Evolutionary conservation across 768 basidiomycete genomes (phyloP), one percentile per base, ranked within the genome.

Genomic region (Kwoniella mangroviensis): DNA sequence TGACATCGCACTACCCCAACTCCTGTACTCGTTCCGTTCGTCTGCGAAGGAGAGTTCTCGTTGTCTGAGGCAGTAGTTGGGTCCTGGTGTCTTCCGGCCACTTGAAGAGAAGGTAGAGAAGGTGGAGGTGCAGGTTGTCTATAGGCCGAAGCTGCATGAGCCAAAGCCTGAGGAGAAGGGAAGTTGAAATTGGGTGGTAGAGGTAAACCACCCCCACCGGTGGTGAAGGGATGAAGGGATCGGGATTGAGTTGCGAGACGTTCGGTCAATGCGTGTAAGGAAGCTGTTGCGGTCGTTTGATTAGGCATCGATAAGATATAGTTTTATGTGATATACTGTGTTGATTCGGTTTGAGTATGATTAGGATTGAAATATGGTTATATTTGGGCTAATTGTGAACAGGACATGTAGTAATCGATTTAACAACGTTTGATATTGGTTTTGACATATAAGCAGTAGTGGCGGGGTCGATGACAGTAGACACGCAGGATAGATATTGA

Each of bases 111-210:
- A 15, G 79, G 79, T 17, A 81, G 42, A 17, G 72, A 67, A 13
- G 79, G 79, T 53, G 79, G 79, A 45, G 79, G 79, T n/a, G 77
- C 79, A 22, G 79, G 79, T 55, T 78, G 69, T 49, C 79, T 62
- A 70, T 79, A 71, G 53, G 75, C 68, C 43, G 73, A 59, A 2
- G 77, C 73, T n/a, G 76, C 76, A 10, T 74, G 73, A 17, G 76
- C 76, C 22, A 78, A 40, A 15, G 74, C 68, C 62, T 73, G 74
- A 17, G 70, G 67, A 22, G 71, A 69, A 22, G 75, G 66, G 51
- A 75, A 68, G 49, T 73, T 70, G 1, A 75, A 68, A 49, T 73
- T 70, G 1, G 76, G 68, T 6, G 70, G 64, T 13, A 69, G 41
- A 3, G 51, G 52, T 41, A 61, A 24, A n/a, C 56, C 56, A 42